Conservation (phyloP, 1,284 basidiomycete species). For the Microbotryum scabiosae region DNA sequence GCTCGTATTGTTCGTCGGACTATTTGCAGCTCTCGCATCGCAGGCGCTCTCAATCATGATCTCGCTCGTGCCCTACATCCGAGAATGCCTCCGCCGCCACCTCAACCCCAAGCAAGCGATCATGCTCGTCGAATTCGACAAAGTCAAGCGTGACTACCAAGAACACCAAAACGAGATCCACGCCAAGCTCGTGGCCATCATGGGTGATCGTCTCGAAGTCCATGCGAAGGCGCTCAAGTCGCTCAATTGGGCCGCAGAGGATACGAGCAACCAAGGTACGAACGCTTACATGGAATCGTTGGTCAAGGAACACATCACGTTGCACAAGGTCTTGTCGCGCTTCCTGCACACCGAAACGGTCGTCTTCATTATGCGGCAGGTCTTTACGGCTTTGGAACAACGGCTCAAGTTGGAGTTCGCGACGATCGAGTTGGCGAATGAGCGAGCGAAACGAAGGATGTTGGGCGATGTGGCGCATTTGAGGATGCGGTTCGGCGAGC, state of each 20-base stretch:
- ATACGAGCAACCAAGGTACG: constrained; percentile 44
- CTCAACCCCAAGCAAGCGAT: constrained; percentile 86
- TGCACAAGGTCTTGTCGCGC: constrained; percentile 91
- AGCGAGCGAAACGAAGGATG: constrained; percentile 60
- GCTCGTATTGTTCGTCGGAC: background rate
- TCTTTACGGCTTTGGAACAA: constrained; percentile 82
- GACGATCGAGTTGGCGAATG: constrained; percentile 66
- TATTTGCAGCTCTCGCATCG: constrained; percentile 61
- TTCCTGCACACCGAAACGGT: constrained; percentile 71
- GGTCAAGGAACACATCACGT: constrained; percentile 87
- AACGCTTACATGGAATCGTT: constrained; percentile 83
- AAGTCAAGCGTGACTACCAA: constrained; percentile 94
- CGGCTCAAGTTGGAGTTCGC: constrained; percentile 74
- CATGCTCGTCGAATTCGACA: constrained; percentile 96
- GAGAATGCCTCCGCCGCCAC: constrained; percentile 87
- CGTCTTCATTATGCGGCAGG: constrained; percentile 87
- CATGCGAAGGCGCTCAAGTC: constrained; percentile 71
- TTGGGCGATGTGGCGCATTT: constrained; percentile 31
- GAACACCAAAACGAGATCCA: constrained; percentile 99
- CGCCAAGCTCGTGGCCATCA: constrained; percentile 93
- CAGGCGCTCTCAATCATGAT: constrained; percentile 91
- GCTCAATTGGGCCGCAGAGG: constrained; percentile 62
- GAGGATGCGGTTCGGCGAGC: constrained; percentile 25
- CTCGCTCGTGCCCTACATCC: constrained; percentile 89
- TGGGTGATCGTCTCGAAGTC: constrained; percentile 85